A percentile compares a stretch with the other conserved stretches of the same genome.
Conservation (phyloP, 768 basidiomycete genomes). For the Lactarius indigo region DNA sequence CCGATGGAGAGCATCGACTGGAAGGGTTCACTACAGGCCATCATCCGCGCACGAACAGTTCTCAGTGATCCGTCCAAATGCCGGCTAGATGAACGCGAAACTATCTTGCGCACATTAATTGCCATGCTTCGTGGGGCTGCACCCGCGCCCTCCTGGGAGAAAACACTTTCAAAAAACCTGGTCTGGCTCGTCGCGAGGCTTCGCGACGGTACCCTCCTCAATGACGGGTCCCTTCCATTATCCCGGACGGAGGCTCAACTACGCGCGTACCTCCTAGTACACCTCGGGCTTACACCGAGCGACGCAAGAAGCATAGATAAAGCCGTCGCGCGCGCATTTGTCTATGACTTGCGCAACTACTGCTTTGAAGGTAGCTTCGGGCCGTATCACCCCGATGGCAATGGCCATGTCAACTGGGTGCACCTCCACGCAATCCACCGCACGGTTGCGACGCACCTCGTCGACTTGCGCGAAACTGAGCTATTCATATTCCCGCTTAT, state of each 20-base stretch:
- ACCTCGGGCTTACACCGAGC: conserved; percentile 49
- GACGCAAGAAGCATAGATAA: conserved; percentile 39
- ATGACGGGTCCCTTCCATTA: conserved; percentile 24
- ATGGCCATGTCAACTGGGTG: conserved; percentile 53
- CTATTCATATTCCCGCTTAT: conserved; percentile 32
- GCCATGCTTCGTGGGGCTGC: conserved; percentile 44
- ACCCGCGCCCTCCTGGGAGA: conserved; percentile 33
- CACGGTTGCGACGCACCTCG: conserved; percentile 50
- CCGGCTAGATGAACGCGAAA: conserved; percentile 42
- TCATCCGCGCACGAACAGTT: conserved; percentile 54
- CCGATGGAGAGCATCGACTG: conserved; percentile 35
- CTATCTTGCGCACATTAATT: conserved; percentile 48
- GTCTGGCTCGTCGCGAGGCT: conserved; percentile 48
- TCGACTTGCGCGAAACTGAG: conserved; percentile 38
- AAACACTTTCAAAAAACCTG: conserved; percentile 47
- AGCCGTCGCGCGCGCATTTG: conserved; percentile 47
- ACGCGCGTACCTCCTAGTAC: conserved; percentile 50
- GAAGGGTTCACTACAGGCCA: conserved; percentile 49
- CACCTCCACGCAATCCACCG: conserved; percentile 56
- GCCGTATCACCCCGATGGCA: conserved; percentile 47
- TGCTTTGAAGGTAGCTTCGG: conserved; percentile 48
- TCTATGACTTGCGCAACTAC: conserved; percentile 64
- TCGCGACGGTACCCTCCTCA: conserved; percentile 44
- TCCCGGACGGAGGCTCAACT: conserved; percentile 42
- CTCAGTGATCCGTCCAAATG: conserved; percentile 35